Conservation (phyloP, 1,284 basidiomycete species). For the Fomitopsis schrenkii region DNA sequence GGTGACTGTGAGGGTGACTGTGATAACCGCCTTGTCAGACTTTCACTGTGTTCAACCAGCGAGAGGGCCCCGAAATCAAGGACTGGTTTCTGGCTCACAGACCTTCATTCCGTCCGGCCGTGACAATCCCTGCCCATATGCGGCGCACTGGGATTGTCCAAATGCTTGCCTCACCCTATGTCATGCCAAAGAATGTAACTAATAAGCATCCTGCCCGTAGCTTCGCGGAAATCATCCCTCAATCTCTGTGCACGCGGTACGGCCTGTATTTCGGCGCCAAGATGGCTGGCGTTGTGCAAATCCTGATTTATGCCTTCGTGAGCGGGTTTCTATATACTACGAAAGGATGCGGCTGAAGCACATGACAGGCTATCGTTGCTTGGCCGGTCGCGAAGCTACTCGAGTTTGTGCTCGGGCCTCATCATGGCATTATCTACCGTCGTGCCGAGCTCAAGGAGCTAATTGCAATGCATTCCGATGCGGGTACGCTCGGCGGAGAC, state of each 20-base stretch:
- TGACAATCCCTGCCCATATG: too few relatives aligned
- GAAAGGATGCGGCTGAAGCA: neutral
- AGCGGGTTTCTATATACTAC: conserved; percentile 19
- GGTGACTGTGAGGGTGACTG: too few relatives aligned
- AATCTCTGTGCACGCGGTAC: conserved; percentile 88
- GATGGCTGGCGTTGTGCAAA: conserved; percentile 76
- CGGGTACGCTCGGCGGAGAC: conserved; percentile 58
- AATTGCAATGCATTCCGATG: conserved; percentile 64
- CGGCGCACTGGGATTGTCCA: too few relatives aligned
- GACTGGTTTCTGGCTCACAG: too few relatives aligned
- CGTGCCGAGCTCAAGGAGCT: conserved; percentile 67
- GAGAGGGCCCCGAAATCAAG: too few relatives aligned
- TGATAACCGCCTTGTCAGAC: too few relatives aligned
- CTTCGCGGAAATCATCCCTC: conserved; percentile 89
- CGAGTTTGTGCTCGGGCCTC: conserved; percentile 58
- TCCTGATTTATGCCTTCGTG: conserved; percentile 69
- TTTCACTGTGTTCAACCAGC: too few relatives aligned
- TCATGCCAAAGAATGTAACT: neutral
- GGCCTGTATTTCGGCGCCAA: conserved; percentile 90
- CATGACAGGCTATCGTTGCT: conserved; percentile 61
- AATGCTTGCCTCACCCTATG: too few relatives aligned
- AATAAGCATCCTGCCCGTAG: conserved; percentile 32
- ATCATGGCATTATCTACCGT: conserved; percentile 59
- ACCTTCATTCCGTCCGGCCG: neutral
- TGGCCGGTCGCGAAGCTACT: conserved; percentile 78